phyloP scores from a whole-genome alignment of 306 rosid species.

The Adenanthera pavonina region DNA sequence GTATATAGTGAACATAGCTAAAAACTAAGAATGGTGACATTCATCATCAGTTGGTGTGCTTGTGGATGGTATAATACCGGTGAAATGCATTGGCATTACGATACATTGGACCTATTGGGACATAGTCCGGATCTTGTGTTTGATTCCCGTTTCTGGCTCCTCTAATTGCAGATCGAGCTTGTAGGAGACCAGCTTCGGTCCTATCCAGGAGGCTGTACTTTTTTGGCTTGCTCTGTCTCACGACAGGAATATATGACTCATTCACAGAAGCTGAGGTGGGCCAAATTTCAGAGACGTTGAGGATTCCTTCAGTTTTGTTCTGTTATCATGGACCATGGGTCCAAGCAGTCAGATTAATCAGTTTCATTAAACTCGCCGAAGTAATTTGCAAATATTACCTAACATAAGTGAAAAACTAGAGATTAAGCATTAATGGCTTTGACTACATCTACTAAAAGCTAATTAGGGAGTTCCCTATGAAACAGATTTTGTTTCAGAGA shows the following conservation, averaged over 20 bases:
- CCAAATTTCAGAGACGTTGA: slow-evolving; percentile 31
- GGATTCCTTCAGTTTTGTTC: slow-evolving; percentile 43
- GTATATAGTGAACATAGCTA: not conserved
- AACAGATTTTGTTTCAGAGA: not conserved
- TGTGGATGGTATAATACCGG: slow-evolving; percentile 48
- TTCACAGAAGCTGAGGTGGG: slow-evolving; percentile 6
- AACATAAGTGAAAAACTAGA: not conserved
- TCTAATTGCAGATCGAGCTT: slow-evolving; percentile 75
- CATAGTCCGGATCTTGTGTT: slow-evolving; percentile 62
- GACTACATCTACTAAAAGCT: not conserved
- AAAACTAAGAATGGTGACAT: slow-evolving; percentile 24
- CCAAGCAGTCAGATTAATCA: not conserved
- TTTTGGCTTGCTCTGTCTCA: slow-evolving; percentile 32
- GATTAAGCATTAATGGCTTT: not conserved
- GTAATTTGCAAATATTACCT: not conserved
- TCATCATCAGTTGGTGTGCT: slow-evolving; percentile 32
- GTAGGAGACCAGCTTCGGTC: slow-evolving; percentile 51
- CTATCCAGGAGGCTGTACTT: slow-evolving; percentile 49
- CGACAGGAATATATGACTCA: not conserved
- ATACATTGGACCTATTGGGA: slow-evolving; percentile 80
- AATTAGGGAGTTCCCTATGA: not conserved
- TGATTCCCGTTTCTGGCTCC: slow-evolving; percentile 58
- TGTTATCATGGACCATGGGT: slow-evolving; percentile 14
- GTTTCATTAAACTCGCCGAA: not conserved
- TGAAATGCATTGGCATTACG: slow-evolving; percentile 82